phyloP scores from a whole-genome alignment of 2,329 filamentous ascomycete genomes.

The Anthostomella pinea region DNA sequence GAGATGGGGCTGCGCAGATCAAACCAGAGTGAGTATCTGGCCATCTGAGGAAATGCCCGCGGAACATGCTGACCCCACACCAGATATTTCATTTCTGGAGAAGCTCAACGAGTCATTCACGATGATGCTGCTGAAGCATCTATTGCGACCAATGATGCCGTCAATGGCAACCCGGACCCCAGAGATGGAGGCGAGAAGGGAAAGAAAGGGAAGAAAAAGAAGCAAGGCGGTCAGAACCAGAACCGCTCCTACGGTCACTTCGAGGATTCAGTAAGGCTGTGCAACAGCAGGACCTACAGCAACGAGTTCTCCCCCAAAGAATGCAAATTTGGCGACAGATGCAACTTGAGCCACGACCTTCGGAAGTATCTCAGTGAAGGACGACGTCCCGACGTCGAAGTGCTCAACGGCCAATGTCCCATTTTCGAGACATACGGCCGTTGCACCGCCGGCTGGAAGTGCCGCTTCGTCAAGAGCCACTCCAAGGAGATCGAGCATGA shows the following conservation, averaged over 20 bases:
- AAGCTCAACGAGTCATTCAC: constrained; percentile 37
- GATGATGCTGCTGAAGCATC: constrained; percentile 62
- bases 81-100: constrained; percentile 34
- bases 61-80: background rate
- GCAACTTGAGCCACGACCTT: constrained; percentile 79
- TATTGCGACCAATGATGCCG: constrained; percentile 56
- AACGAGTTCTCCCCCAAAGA: constrained; percentile 78
- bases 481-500: constrained; percentile 74
- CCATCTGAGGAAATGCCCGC: background rate
- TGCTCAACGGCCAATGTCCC: constrained; percentile 76
- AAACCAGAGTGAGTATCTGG: constrained; percentile 35
- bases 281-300: constrained; percentile 66
- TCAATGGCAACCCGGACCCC: constrained; percentile 42
- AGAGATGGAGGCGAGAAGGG: constrained; percentile 30
- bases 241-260: constrained; percentile 78
- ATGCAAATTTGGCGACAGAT: constrained; percentile 77
- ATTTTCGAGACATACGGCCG: constrained; percentile 73
- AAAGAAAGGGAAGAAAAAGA: constrained; percentile 49
- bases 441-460: constrained; percentile 89
- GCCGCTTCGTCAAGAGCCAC: constrained; percentile 84
- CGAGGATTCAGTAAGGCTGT: constrained; percentile 73
- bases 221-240: constrained; percentile 75
- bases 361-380: constrained; percentile 81
- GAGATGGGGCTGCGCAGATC: constrained; percentile 33
- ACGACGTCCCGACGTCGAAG: constrained; percentile 74